phyloP scores from a whole-genome alignment of 371 early-diverging fungal species.

The Apophysomyces variabilis region DNA sequence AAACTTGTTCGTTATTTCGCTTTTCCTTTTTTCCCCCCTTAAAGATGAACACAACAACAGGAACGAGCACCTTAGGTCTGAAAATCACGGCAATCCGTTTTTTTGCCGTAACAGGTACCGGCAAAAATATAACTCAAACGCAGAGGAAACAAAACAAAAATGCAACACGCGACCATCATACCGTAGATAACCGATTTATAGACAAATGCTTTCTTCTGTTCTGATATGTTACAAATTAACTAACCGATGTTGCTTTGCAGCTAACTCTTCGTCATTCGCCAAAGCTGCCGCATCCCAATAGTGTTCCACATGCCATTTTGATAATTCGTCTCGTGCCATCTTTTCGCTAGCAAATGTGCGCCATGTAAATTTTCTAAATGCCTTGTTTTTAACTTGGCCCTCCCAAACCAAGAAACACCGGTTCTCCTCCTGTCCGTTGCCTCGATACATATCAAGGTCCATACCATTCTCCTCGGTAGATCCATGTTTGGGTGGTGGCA shows the following conservation, averaged over 20 bases:
- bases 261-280: constrained; percentile 42
- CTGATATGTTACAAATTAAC: neutral
- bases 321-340: constrained; percentile 72
- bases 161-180: no score
- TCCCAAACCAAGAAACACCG: constrained; percentile 93
- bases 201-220: neutral
- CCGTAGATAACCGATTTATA: neutral
- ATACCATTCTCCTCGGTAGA: constrained; percentile 34
- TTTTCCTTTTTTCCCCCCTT: neutral
- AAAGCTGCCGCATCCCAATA: constrained; percentile 84
- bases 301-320: constrained; percentile 70
- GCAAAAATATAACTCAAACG: no score
- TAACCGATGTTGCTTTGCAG: constrained; percentile 38
- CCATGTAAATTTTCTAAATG: constrained; percentile 81
- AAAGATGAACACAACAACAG: neutral
- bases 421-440: constrained; percentile 62
- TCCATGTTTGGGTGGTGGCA: constrained; percentile 41
- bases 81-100: no score
- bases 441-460: constrained; percentile 38
- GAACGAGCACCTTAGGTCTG: neutral
- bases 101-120: no score
- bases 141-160: no score
- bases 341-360: constrained; percentile 77
- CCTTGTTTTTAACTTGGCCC: constrained; percentile 77
- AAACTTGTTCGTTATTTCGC: neutral